Evolutionary conservation across 2,329 filamentous ascomycete species (phyloP), one percentile per base, ranked within the genome.

Genomic region (Diaporthe destruens): DNA sequence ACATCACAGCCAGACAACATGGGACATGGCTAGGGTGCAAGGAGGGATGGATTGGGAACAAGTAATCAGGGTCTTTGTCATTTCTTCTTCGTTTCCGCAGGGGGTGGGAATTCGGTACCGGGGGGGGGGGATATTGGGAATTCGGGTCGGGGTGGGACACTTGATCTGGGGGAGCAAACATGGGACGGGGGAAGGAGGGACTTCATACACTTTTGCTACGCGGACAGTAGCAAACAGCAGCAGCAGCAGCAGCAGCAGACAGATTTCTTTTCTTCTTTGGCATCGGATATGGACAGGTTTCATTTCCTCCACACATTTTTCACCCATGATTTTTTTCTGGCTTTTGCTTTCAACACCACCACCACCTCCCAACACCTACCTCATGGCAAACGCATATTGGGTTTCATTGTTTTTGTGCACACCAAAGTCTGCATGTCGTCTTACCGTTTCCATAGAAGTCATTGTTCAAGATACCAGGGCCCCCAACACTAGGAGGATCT

Each of bases 381-480:
- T 47, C 59, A 51, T 51, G 61, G 44, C 44, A 65, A 65, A 65
- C 61, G 61, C 61, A 51, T 51, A 51, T 36, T 20, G 56, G 61
- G 61, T 39, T n/a, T n/a, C 16, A 47, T 39, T 66, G 39, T 51
- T 51, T 66, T 36, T 51, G 29, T 14, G 16, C 39, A 12, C 36
- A 34, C 44, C 61, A 12, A 65, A 39, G 61, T 65, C 61, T 51
- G 61, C 61, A 66, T 66, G 47, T 66, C 61, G 47, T 66, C 47
- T 66, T 66, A 36, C 61, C 44, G 6, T 25, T 55, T 53, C 36
- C 72, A 72, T 74, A 72, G 72, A 72, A 66, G 67, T 34, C 57
- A 44, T 66, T 61, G 66, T 70, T 74, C 66, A 74, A 72, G 72
- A 74, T 74, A 74, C 72, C 72, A 74, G 69, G 72, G 63, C 63